A percentile compares a stretch with the other conserved stretches of the same genome.
phyloP scores from a whole-genome alignment of 345 rosid species.

The Lepidium aucheri region DNA sequence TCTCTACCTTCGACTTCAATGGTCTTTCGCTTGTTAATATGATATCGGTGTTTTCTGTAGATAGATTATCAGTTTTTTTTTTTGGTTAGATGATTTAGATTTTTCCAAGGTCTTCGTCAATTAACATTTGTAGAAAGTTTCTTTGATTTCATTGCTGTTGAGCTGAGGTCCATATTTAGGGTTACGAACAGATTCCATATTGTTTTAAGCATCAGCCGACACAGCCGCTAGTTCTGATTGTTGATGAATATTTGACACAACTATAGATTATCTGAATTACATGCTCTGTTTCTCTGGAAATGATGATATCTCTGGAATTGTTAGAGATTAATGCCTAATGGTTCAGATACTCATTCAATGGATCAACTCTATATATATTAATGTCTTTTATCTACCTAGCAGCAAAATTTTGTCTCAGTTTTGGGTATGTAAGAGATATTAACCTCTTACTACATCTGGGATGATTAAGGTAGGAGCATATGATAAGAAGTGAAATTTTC shows the following conservation, averaged over 20 bases:
- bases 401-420: neutral
- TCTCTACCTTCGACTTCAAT: neutral
- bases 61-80: neutral
- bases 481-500: neutral
- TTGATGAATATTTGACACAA: neutral
- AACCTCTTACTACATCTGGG: neutral
- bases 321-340: neutral
- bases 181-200: neutral
- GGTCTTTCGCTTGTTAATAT: neutral
- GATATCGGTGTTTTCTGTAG: neutral
- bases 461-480: neutral
- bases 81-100: neutral
- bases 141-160: neutral
- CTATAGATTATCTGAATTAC: neutral
- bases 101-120: neutral
- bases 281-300: neutral
- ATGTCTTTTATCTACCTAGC: neutral
- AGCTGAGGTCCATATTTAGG: conserved; percentile 6
- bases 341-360: neutral
- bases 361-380: neutral
- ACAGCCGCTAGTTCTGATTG: neutral
- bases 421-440: neutral
- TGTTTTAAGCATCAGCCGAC: neutral
- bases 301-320: neutral
- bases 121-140: neutral